Evolutionary conservation across 106 monocot genomes (phyloP).

Genomic region (Amphibolis antarctica): DNA sequence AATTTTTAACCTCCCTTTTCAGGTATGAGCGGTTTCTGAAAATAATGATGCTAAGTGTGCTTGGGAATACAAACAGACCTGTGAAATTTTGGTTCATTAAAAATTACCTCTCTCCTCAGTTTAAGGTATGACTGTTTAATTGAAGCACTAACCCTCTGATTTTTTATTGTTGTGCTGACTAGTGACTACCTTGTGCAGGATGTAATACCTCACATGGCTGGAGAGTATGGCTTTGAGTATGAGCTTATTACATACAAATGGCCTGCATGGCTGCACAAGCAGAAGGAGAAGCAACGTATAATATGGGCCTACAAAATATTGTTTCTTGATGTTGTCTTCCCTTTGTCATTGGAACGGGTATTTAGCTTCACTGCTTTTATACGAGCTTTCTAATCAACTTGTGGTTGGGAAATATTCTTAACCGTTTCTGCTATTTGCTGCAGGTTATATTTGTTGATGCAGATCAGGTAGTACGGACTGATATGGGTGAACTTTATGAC

Average conservation of each 20-base stretch:
- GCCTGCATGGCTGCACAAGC: constrained; percentile 99
- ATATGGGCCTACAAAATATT: constrained; percentile 99
- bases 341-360: constrained; percentile 85
- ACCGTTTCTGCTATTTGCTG: constrained; percentile 2
- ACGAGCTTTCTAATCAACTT: not conserved
- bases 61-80: constrained; percentile 78
- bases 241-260: constrained; percentile 97
- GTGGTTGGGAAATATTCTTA: not conserved
- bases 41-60: constrained; percentile 93
- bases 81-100: constrained; percentile 99
- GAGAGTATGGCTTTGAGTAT: constrained; percentile 91
- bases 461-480: constrained; percentile 90
- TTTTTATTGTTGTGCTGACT: not conserved
- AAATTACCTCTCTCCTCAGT: constrained; percentile 98
- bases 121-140: constrained; percentile 41
- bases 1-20: constrained; percentile 12
- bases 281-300: constrained; percentile 95
- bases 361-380: not conserved
- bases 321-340: constrained; percentile 98
- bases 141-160: not conserved
- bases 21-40: constrained; percentile 97
- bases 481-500: constrained; percentile 98
- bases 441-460: constrained; percentile 99
- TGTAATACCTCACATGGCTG: constrained; percentile 91
- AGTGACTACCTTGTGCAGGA: constrained; percentile 42